Conservation (phyloP, 176 grass and related monocot genomes). For the barley (Hordeum vulgare) region MorexV3_pseudomolecules_assembly NC_058518.1:375999133-375999632, state of each 20-base stretch:
- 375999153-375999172: too few species aligned
- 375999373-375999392: background rate
- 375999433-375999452: background rate
- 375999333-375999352: background rate
- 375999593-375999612: conserved; percentile 13
- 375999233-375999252: background rate
- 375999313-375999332: background rate
- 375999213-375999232: background rate
- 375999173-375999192: too few species aligned
- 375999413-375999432: background rate
- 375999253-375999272: too few species aligned
- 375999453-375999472: background rate
- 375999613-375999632: background rate
- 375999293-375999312: too few species aligned
- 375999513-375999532: background rate
- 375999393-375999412: background rate
- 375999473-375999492: background rate
- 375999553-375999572: conserved; percentile 28
- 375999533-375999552: background rate
- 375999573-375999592: background rate
- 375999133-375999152: background rate
- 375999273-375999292: too few species aligned
- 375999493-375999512: background rate
- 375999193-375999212: too few species aligned
- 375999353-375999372: background rate